Conservation (phyloP, 352 stramenopile genomes). For the Globisporangium echinulatum region DNA sequence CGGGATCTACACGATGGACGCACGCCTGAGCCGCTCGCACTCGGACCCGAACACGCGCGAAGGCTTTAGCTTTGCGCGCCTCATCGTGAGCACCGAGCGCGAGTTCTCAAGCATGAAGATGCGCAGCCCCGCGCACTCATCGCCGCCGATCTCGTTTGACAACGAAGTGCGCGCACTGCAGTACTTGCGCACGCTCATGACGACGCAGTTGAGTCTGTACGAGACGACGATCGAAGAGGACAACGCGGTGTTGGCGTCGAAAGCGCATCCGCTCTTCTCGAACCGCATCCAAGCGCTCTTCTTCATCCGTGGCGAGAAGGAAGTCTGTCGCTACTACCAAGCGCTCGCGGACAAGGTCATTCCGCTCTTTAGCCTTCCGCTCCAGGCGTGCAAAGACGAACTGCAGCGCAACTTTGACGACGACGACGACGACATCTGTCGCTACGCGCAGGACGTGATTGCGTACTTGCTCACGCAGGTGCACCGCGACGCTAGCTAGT, state of each 20-base stretch:
- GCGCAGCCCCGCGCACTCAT: slow-evolving; percentile 70
- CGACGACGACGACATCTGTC: slow-evolving; percentile 66
- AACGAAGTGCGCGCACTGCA: slow-evolving; percentile 79
- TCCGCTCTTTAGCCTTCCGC: slow-evolving; percentile 73
- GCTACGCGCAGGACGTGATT: slow-evolving; percentile 85
- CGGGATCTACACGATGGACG: slow-evolving; percentile 83
- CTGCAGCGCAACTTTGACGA: slow-evolving; percentile 68
- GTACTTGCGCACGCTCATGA: slow-evolving; percentile 72
- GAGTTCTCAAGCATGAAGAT: slow-evolving; percentile 82
- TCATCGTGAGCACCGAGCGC: slow-evolving; percentile 80
- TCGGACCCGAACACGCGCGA: slow-evolving; percentile 83
- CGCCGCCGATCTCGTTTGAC: slow-evolving; percentile 75
- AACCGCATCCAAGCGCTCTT: slow-evolving; percentile 87
- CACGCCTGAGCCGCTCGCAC: slow-evolving; percentile 79
- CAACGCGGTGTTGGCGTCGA: slow-evolving; percentile 73
- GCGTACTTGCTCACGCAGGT: slow-evolving; percentile 85
- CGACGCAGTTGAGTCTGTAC: slow-evolving; percentile 75
- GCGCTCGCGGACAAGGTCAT: slow-evolving; percentile 77
- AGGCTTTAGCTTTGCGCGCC: slow-evolving; percentile 76
- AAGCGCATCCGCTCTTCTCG: slow-evolving; percentile 74
- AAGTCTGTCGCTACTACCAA: slow-evolving; percentile 81
- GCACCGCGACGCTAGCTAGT: slow-evolving; percentile 63
- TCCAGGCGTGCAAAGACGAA: slow-evolving; percentile 60
- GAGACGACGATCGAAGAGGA: slow-evolving; percentile 85
- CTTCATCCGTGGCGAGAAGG: slow-evolving; percentile 87